Conservation (phyloP, 106 monocot species). For the Vanilla planifolia region DNA sequence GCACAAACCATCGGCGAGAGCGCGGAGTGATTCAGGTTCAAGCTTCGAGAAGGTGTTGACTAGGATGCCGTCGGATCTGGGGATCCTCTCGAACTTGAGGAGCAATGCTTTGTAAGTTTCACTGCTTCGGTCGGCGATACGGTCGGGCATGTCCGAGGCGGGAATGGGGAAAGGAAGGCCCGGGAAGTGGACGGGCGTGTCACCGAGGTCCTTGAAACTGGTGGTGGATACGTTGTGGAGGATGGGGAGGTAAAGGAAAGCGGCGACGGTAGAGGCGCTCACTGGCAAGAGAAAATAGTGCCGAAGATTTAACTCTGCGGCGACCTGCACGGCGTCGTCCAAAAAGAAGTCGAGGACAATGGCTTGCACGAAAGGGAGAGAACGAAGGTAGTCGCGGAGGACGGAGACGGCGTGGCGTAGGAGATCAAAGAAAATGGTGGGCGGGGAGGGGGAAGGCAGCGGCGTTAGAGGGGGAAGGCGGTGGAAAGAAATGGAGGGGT, state of each 20-base stretch:
- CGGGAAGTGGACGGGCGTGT: slow-evolving; percentile 15
- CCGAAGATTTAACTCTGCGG: not conserved
- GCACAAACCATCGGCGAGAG: slow-evolving; percentile 26
- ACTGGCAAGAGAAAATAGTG: not conserved
- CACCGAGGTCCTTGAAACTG: slow-evolving; percentile 21
- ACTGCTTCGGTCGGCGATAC: slow-evolving; percentile 10
- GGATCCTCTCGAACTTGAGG: not conserved
- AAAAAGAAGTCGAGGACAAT: slow-evolving; percentile 7
- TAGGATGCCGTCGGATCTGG: slow-evolving; percentile 24
- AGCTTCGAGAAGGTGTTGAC: slow-evolving; percentile 46
- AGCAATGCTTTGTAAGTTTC: slow-evolving; percentile 7
- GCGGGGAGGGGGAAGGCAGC: not conserved
- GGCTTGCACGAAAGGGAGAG: not conserved
- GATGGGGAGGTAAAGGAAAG: not conserved
- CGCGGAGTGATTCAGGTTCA: slow-evolving; percentile 22
- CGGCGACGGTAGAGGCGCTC: not conserved
- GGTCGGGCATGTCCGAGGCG: slow-evolving; percentile 13
- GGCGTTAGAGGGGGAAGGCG: not conserved
- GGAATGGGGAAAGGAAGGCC: slow-evolving; percentile 18
- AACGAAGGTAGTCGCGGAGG: not conserved
- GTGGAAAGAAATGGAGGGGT: slow-evolving; percentile 15
- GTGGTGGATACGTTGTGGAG: not conserved
- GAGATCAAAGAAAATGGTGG: too few species aligned
- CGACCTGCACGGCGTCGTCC: slow-evolving; percentile 2
- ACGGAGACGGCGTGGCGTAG: not conserved